A percentile compares a stretch with the other conserved stretches of the same genome.
phyloP scores from a whole-genome alignment of 192 early-diverging fungal genomes.

The Lunasporangiospora selenospora region DNA sequence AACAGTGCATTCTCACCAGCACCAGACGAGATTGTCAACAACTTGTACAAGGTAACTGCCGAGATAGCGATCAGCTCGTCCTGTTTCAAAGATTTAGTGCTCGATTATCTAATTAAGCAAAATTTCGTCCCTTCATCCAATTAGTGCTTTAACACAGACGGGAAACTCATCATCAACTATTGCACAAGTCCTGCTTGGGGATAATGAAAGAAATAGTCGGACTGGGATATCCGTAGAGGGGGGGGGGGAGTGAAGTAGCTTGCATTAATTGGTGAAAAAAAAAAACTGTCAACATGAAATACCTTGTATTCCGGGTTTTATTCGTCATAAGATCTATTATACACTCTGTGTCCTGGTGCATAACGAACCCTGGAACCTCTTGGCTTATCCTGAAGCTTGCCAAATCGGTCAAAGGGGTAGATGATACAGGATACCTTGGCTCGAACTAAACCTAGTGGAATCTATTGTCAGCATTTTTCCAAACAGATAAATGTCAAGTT shows the following conservation, averaged over 20 bases:
- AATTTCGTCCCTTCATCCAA: background rate
- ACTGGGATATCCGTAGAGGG: too few species aligned
- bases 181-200: constrained; percentile 93
- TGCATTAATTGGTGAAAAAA: background rate
- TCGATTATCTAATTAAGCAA: too few species aligned
- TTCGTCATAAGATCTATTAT: constrained; percentile 26
- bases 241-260: too few species aligned
- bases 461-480: constrained; percentile 19
- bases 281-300: constrained; percentile 6
- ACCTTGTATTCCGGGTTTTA: background rate
- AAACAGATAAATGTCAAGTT: too few species aligned
- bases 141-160: constrained; percentile 85
- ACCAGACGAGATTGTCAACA: constrained; percentile 88
- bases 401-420: constrained; percentile 75
- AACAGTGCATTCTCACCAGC: constrained; percentile 95
- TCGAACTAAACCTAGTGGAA: constrained; percentile 73
- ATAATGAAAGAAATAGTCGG: constrained; percentile 28
- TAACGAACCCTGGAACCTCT: constrained; percentile 18
- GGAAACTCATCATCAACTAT: constrained; percentile 89
- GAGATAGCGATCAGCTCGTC: background rate
- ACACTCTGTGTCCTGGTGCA: constrained; percentile 36
- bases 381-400: constrained; percentile 48
- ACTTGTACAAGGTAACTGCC: constrained; percentile 73
- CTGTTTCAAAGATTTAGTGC: background rate
- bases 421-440: constrained; percentile 65